Conservation (phyloP, 441 rosid genomes). For the Omphalea diandra region DNA sequence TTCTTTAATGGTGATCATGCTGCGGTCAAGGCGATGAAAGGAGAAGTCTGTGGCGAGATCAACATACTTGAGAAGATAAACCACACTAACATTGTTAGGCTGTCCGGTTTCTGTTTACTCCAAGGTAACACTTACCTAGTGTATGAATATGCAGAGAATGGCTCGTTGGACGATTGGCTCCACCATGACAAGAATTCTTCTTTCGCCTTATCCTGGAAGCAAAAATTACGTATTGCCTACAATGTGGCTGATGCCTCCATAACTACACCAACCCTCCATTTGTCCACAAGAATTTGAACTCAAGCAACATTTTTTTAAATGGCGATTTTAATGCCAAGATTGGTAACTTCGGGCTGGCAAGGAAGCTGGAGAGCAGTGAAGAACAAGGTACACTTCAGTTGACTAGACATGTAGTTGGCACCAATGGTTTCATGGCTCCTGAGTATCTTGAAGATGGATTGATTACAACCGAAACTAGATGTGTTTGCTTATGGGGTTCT, state of each 20-base stretch:
- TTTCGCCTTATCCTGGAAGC: slow-evolving; percentile 3
- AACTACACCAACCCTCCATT: not conserved
- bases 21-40: slow-evolving; percentile 78
- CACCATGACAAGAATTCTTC: not conserved
- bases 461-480: slow-evolving; percentile 14
- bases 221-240: not conserved
- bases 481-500: slow-evolving; percentile 24
- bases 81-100: slow-evolving; percentile 72
- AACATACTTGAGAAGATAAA: slow-evolving; percentile 71
- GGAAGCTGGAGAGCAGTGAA: not conserved
- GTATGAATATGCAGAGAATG: slow-evolving; percentile 46
- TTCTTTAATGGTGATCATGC: slow-evolving; percentile 68
- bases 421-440: slow-evolving; percentile 7
- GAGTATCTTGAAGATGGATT: slow-evolving; percentile 7
- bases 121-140: slow-evolving; percentile 78
- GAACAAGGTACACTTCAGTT: not conserved
- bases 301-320: not conserved
- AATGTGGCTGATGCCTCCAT: slow-evolving; percentile 8
- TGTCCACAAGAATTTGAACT: slow-evolving; percentile 4
- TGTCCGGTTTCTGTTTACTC: slow-evolving; percentile 78
- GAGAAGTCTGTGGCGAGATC: slow-evolving; percentile 80
- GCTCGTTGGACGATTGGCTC: slow-evolving; percentile 2
- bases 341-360: slow-evolving; percentile 7
- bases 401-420: slow-evolving; percentile 7
- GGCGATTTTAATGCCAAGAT: not conserved